phyloP scores from a whole-genome alignment of 768 basidiomycete species.

The Wakefieldia striispora region DNA sequence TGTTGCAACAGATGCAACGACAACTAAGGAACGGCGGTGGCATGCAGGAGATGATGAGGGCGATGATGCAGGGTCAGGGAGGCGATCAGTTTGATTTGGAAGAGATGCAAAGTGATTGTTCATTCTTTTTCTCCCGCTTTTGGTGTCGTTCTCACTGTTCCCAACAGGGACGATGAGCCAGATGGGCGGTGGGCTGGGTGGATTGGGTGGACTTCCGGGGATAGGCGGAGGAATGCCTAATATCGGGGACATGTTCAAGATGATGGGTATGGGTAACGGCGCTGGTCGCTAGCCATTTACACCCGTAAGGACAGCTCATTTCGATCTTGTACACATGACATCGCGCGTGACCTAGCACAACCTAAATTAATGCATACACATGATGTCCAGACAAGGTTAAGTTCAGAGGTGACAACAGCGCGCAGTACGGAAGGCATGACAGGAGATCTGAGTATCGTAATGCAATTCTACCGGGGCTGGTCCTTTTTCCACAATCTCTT shows the following conservation, averaged over 20 bases:
- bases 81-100: slow-evolving; percentile 91
- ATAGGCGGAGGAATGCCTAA: slow-evolving; percentile 67
- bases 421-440: slow-evolving; percentile 8
- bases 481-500: slow-evolving; percentile 57
- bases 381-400: slow-evolving; percentile 26
- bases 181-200: slow-evolving; percentile 62
- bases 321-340: slow-evolving; percentile 17
- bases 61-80: slow-evolving; percentile 94
- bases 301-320: slow-evolving; percentile 9
- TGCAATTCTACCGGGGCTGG: slow-evolving; percentile 27
- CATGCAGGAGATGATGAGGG: slow-evolving; percentile 97
- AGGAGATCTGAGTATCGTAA: slow-evolving; percentile 19
- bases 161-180: slow-evolving; percentile 80
- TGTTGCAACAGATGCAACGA: slow-evolving; percentile 90
- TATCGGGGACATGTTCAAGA: slow-evolving; percentile 80
- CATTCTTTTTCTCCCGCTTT: slow-evolving; percentile 1
- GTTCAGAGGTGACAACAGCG: slow-evolving; percentile 16
- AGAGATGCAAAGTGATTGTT: slow-evolving; percentile 80
- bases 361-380: slow-evolving; percentile 17
- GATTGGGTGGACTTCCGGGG: slow-evolving; percentile 48
- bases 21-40: slow-evolving; percentile 80
- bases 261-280: slow-evolving; percentile 79
- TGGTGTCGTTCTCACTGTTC: slow-evolving; percentile 4
- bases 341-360: slow-evolving; percentile 7
- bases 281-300: slow-evolving; percentile 28